Base-by-base conservation (phyloP, 2,329 filamentous ascomycete species). In the Fusarium papillatum region DNA sequence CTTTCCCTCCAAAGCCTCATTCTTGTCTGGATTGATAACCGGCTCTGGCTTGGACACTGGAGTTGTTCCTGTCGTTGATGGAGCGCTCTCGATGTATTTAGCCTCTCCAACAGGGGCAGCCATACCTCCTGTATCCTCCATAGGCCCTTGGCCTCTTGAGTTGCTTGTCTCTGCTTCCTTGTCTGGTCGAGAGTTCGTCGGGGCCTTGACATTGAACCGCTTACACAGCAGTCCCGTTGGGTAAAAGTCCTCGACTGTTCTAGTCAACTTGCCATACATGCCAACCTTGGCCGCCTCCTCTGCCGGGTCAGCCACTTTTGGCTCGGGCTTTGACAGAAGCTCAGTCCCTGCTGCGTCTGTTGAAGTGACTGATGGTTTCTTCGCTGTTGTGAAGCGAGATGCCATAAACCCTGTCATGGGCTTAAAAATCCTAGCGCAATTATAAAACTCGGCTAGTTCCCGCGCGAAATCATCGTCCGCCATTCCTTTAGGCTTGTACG, bases 381-480 rank as follows among this genome's bases (percentile, higher is more conserved):
- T 90, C 1, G 92, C 90, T 2, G 94, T 93, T 0, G 95, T 98
- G 82, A 99, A 99, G 0, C 96, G 93, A 24, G 94, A 95, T 19
- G 96, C 97, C 95, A 99, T 98, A 74, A 95, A 89, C 0, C 95
- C 95, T 3, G 94, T 95, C 86, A 98, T 95, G 1, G 97, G 97
- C 82, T 95, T 96, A 87, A 98, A 99, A 24, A 98, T 91, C 70
- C 87, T 84, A 16, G 90, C 90, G 71, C 90, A 91, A 71, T 88
- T 88, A 76, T 86, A 85, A 75, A 98, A 98, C 80, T 99, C 92
- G 64, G 86, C 87, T 66, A 98, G 87, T 83, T 99, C 97, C 68
- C 92, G 92, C 39, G 93, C 83, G 92, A 95, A 98, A 64, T 97
- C 95, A 48, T 95, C 92, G 26, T 90, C 90, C 8, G 87, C 89